Percentiles rank a stretch among this genome's conserved stretches.
These are phyloP conservation scores for Thelonectria blattea DNA, from an alignment of 2,329 filamentous ascomycete genomes.

Conservation along the genomic window DNA sequence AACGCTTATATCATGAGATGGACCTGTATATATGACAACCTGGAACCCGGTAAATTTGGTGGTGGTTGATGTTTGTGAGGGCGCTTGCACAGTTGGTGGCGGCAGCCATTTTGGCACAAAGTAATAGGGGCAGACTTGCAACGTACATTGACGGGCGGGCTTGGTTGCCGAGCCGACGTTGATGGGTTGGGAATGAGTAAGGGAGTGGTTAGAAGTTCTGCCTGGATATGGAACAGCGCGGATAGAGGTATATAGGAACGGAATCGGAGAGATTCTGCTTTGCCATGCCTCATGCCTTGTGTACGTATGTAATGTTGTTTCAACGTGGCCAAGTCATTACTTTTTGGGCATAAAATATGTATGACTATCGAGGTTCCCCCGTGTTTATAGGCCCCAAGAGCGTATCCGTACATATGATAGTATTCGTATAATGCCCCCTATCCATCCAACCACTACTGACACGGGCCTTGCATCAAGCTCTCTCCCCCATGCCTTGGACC, in stretches of 20 bases:
- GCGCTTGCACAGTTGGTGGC: conserved; percentile 9
- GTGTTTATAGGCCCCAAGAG: too few species aligned
- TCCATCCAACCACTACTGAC: too few species aligned
- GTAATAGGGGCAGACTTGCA: conserved; percentile 16
- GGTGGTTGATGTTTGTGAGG: conserved; percentile 7
- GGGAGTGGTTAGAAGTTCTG: conserved; percentile 22
- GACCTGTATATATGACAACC: conserved; percentile 37
- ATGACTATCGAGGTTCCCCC: too few species aligned
- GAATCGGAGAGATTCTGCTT: conserved; percentile 28
- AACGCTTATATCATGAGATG: conserved; percentile 37
- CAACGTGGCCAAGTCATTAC: too few species aligned
- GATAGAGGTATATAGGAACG: conserved; percentile 36
- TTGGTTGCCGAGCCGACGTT: not conserved
- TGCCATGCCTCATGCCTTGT: not conserved
- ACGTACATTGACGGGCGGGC: not conserved
- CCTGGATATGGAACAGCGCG: conserved; percentile 22
- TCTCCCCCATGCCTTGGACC: conserved; percentile 37
- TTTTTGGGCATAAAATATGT: too few species aligned
- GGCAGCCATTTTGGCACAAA: conserved; percentile 2
- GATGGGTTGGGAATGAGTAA: conserved; percentile 1
- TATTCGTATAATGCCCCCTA: too few species aligned
- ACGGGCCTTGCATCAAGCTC: not conserved
- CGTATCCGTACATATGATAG: too few species aligned
- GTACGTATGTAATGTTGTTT: too few species aligned
- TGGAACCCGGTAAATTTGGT: conserved; percentile 20